Base-by-base conservation (phyloP, 202 grass and related monocot genomes). In the Setaria viridis region DNA sequence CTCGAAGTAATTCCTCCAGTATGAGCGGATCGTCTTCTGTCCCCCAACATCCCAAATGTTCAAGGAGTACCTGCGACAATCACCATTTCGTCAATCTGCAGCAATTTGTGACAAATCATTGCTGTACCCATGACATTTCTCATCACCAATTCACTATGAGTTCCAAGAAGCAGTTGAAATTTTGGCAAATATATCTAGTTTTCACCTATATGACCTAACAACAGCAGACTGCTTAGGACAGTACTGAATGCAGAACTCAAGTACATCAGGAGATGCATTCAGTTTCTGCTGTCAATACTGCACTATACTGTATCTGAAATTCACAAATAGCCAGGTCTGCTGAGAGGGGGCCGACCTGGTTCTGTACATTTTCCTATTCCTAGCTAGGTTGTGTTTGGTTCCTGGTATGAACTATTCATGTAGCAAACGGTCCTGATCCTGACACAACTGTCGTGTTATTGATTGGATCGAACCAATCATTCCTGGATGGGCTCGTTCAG, bases 51-150 rank as follows among this genome's bases (percentile, higher is more conserved):
- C 62, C 62, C 62, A 64, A 16, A 64, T 64, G 62, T 64, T 64
- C 62, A 64, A 2, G 0, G 62, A 34, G 30, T 64, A 64, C 30
- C 62, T 64, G 62, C 2, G 30, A 13, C 87, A 92, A 43, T 85
- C 80, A 39, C 56, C 85, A 13, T 12, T 6, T 62, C 39, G 16
- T 79, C 50, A 69, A 5, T 39, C 59, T 13, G 4, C 8, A 33
- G 17, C 2, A 20, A 3, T 49, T 55, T n/a, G 13, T 85, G 5
- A 65, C 25, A 16, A 9, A 13, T 48, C 43, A 30, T 49, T 72
- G n/a, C 16, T 71, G 53, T 62, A n/a, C 9, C 14, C 2, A 2
- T 49, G 11, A 20, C 20, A 43, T 72, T 72, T 51, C 51, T 53
- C 10, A 53, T 12, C 3, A 80, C n/a, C 43, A 16, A 0, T 49